Base-by-base conservation (phyloP, 1,284 basidiomycete genomes). In the Trichosporon asahii region DNA sequence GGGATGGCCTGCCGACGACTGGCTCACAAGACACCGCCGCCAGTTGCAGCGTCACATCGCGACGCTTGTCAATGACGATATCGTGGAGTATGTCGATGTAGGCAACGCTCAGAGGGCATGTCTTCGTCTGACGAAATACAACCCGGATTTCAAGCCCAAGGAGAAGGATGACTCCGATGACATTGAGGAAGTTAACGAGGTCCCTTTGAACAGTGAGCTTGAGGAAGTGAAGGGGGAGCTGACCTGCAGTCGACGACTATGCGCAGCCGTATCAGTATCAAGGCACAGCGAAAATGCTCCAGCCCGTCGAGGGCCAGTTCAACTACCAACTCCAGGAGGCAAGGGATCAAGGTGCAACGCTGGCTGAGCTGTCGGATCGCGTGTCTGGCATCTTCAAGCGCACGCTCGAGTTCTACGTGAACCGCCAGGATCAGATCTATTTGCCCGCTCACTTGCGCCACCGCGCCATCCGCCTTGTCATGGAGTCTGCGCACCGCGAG, bases 71-170 rank as follows among this genome's bases (percentile, higher is more conserved):
- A 66, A 69, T 18, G 72, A 75, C 0, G 80, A 78, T 6, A 11
- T 77, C 14, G 69, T 82, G 35, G 79, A 82, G 69, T 71, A 71
- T 5, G 69, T 82, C 25, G 70, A 71, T 29, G 77, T 79, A 9
- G 79, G 78, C n/a, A 73, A 74, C 18, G 68, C 73, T 9, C 67
- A 66, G 7, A 73, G 73, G 2, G 72, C 72, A 7, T 81, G 79
- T 69, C 70, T 81, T 2, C 76, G 81, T 11, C 68, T 82, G 57
- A 75, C 75, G 15, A 82, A 82, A 68, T 82, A 78, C 73, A 79
- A 79, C 68, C 76, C 79, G 7, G 74, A 79, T 44, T 68, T 53
- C 57, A 61, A 64, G 7, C 68, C 72, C 15, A 33, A 33, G 55
- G 12, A 57, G 40, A 68, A 69, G 40, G 3, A 31, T 14, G 67